Evolutionary conservation across 108 stramenopile genomes (phyloP).

Genomic region (Conticribra guillardii): DNA sequence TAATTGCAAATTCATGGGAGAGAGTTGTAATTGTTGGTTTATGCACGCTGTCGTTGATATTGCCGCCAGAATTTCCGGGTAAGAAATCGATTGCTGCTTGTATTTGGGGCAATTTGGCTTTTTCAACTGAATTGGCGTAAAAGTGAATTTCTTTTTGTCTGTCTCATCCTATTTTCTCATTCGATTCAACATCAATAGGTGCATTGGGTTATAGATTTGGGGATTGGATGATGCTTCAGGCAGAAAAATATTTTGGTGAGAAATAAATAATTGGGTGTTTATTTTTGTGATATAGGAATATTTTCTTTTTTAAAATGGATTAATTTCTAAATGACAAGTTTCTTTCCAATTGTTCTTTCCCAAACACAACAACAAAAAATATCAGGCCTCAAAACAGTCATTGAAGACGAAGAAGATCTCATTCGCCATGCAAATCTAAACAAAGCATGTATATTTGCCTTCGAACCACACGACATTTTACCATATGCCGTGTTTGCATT

Average conservation of each 20-base stretch:
- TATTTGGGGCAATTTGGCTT: too few species aligned
- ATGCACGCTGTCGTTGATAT: constrained; percentile 18
- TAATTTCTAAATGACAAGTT: neutral
- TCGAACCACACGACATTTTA: constrained; percentile 59
- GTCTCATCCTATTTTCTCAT: too few species aligned
- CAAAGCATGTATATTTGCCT: constrained; percentile 54
- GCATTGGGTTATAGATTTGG: constrained; percentile 32
- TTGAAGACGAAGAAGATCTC: constrained; percentile 58
- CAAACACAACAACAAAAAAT: constrained; percentile 1
- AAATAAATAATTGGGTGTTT: neutral
- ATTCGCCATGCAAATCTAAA: constrained; percentile 26
- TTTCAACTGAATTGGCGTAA: too few species aligned
- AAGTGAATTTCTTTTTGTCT: too few species aligned
- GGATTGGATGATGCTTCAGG: constrained; percentile 52
- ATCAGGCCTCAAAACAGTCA: constrained; percentile 49
- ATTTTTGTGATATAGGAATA: neutral
- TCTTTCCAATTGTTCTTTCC: neutral
- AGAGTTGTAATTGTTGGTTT: constrained; percentile 33
- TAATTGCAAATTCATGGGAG: constrained; percentile 31
- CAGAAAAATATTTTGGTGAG: constrained; percentile 57
- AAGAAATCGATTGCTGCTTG: too few species aligned
- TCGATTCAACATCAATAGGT: too few species aligned
- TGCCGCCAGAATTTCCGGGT: constrained; percentile 50
- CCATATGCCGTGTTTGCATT: constrained; percentile 59
- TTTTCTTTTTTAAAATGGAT: neutral